Conservation (phyloP, 108 stramenopile species). For the Cyclotella distinguenda region DNA sequence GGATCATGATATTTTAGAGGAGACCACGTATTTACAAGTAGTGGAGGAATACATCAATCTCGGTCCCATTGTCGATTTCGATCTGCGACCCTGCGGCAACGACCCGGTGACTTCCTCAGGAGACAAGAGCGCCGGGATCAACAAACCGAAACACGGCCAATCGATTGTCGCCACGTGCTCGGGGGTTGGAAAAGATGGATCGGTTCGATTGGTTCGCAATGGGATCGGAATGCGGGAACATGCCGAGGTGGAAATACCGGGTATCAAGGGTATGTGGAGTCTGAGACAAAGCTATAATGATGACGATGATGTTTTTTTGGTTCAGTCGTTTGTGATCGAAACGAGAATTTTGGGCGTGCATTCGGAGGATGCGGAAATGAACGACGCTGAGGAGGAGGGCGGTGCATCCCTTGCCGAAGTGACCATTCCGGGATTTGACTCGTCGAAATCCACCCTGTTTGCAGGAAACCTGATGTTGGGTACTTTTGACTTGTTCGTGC, state of each 20-base stretch:
- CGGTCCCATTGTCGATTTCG: slow-evolving; percentile 97
- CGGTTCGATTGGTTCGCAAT: slow-evolving; percentile 91
- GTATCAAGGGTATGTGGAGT: slow-evolving; percentile 95
- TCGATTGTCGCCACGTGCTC: slow-evolving; percentile 92
- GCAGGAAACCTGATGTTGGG: slow-evolving; percentile 61
- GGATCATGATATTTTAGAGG: slow-evolving; percentile 15
- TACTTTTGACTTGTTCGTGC: slow-evolving; percentile 48
- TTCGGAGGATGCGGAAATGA: slow-evolving; percentile 38
- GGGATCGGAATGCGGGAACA: slow-evolving; percentile 95
- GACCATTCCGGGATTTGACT: slow-evolving; percentile 70
- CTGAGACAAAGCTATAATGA: slow-evolving; percentile 61
- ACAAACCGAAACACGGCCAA: slow-evolving; percentile 37
- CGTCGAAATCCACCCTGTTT: slow-evolving; percentile 61
- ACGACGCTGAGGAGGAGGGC: slow-evolving; percentile 45
- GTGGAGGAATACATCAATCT: slow-evolving; percentile 92
- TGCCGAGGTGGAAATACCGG: slow-evolving; percentile 87
- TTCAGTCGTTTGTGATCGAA: slow-evolving; percentile 92
- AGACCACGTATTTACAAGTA: slow-evolving; percentile 71
- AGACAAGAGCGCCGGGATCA: background rate
- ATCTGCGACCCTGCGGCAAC: slow-evolving; percentile 73
- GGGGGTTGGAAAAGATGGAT: slow-evolving; percentile 84
- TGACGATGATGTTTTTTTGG: slow-evolving; percentile 82
- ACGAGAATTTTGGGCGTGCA: slow-evolving; percentile 89
- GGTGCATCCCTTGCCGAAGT: slow-evolving; percentile 59
- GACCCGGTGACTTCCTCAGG: background rate